Evolutionary conservation across 768 basidiomycete genomes (phyloP), one percentile per base, ranked within the genome.

Genomic region (Dictyophora rubrovolvata): DNA sequence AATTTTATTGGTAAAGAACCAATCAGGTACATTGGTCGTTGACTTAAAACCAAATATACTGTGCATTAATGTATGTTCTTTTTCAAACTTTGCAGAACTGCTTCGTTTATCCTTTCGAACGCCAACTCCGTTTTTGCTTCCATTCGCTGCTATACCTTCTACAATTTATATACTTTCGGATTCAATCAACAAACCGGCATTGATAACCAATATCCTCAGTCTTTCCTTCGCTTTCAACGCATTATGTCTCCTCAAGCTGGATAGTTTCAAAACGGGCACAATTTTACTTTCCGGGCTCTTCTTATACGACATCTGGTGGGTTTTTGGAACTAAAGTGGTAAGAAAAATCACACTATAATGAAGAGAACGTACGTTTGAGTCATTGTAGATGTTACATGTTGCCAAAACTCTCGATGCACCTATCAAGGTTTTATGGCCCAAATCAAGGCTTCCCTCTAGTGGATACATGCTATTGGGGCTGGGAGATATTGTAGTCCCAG

Each of bases 221-320:
- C 69, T 96, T 54, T 89, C 90, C 1, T 89, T 95, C 68, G 81
- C 86, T 22, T 83, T 87, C 69, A 89, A 86, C 63, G 86, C 90
- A 3, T 73, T 97, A 54, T 77, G 83, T 37, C 69, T 93, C 61
- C 75, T 97, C 64, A 87, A 85, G 69, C 71, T 97, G 34, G 95
- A 98, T 70, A 89, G 89, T 9, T 95, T 97, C 77, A 72, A 78
- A 65, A 96, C 95, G 16, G 95, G 93, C 7, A 78, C 79, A 46
- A 81, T 92, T 61, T 78, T 97, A 2, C 76, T 99, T 5, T 79
- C 79, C 2, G 93, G 90, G 5, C 74, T 99, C 21, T 92, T 97
- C 72, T 50, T 96, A 47, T 98, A 98, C 68, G 95, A 98, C 68
- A 81, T 96, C 46, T 95, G 86, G 80, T 96, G 90, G 90, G 92